Evolutionary conservation across 805 yeast species (phyloP).

Genomic region (Candida mattraensis): DNA sequence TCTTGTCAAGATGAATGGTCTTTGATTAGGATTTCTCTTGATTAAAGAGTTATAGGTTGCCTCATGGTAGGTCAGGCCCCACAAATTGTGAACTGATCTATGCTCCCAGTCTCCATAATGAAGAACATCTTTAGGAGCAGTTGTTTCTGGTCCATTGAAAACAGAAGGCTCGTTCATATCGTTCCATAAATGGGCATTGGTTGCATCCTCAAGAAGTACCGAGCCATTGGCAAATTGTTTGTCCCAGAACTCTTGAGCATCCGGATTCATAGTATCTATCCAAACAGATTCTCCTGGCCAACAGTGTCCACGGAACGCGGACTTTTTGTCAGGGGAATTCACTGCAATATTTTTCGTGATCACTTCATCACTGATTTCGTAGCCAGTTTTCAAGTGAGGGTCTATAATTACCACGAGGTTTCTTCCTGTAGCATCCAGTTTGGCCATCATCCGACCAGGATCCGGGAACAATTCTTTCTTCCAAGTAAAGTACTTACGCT

Average conservation of each 20-base stretch:
- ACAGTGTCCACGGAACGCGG: conserved; percentile 76
- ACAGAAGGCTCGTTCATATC: conserved; percentile 98
- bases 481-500: conserved; percentile 93
- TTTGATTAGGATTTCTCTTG: conserved; percentile 47
- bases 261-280: conserved; percentile 81
- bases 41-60: conserved; percentile 70
- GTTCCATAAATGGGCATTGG: conserved; percentile 87
- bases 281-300: conserved; percentile 98
- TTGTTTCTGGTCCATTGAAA: conserved; percentile 91
- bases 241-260: conserved; percentile 59
- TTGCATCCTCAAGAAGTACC: conserved; percentile 46
- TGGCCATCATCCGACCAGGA: conserved; percentile 65
- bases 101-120: conserved; percentile 87
- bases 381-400: conserved; percentile 81
- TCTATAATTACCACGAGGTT: conserved; percentile 84
- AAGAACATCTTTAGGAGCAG: conserved; percentile 77
- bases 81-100: conserved; percentile 85
- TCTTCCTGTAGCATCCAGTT: conserved; percentile 70
- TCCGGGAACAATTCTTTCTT: conserved; percentile 68
- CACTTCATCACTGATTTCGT: conserved; percentile 59
- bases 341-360: conserved; percentile 43
- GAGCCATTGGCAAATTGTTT: conserved; percentile 47
- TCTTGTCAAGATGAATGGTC: conserved; percentile 89
- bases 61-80: conserved; percentile 78
- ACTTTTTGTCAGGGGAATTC: conserved; percentile 42